Conservation (phyloP, 2,329 filamentous ascomycete genomes). For the Sporothrix schenckii region DNA sequence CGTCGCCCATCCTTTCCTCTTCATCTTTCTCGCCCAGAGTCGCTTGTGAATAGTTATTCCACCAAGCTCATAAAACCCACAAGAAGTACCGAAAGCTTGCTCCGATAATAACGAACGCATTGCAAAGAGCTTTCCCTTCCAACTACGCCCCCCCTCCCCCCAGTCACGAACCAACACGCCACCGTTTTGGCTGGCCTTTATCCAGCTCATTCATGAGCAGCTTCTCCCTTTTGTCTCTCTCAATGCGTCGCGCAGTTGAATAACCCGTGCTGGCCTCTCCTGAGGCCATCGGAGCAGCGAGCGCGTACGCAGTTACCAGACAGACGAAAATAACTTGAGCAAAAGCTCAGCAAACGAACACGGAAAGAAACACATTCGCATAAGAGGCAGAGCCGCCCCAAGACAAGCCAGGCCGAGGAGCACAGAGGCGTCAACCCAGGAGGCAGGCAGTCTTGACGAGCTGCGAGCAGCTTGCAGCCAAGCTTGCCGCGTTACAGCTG, state of each 20-base stretch:
- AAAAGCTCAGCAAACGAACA: constrained; percentile 1
- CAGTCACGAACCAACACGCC: constrained; percentile 5
- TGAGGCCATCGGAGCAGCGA: constrained; percentile 46
- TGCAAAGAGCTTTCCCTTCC: neutral
- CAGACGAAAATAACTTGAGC: constrained; percentile 14
- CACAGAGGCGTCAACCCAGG: neutral
- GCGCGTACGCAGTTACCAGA: constrained; percentile 15
- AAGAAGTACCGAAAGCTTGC: constrained; percentile 8
- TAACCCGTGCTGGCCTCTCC: constrained; percentile 50
- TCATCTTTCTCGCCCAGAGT: neutral
- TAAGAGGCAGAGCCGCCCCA: neutral
- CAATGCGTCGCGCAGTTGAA: constrained; percentile 46
- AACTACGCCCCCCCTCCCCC: neutral
- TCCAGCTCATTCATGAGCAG: constrained; percentile 31
- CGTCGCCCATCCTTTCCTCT: neutral
- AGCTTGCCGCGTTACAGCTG: neutral
- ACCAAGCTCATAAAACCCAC: neutral
- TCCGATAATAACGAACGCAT: neutral
- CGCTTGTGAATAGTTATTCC: neutral
- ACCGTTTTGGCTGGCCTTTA: constrained; percentile 21
- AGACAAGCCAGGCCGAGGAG: neutral
- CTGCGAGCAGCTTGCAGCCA: neutral
- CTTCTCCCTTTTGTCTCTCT: constrained; percentile 30
- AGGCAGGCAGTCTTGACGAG: neutral
- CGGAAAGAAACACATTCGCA: constrained; percentile 8